Conservation (phyloP, 345 rosid species). For the Citrus australasica region DNA sequence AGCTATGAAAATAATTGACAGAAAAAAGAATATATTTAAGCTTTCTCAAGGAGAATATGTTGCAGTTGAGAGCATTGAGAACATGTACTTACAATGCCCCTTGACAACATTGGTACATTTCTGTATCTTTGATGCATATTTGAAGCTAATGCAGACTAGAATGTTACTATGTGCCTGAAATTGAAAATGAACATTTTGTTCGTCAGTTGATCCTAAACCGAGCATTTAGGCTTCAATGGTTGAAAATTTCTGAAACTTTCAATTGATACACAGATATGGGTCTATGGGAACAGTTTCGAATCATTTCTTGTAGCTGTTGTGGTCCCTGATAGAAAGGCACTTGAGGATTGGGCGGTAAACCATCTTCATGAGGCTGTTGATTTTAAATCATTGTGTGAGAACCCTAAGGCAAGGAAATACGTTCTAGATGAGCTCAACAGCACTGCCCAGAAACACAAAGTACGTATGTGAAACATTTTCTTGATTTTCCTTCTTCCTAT, state of each 20-base stretch:
- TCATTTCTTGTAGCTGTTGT: constrained; percentile 86
- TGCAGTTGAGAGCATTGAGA: constrained; percentile 85
- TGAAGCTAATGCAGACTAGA: not conserved
- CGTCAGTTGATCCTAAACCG: not conserved
- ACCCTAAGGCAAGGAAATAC: constrained; percentile 62
- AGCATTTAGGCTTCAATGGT: not conserved
- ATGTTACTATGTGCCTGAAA: not conserved
- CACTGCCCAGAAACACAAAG: constrained; percentile 60
- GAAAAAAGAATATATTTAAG: constrained; percentile 94
- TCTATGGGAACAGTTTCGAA: constrained; percentile 93
- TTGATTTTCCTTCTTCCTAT: not conserved
- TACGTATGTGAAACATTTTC: constrained; percentile 42
- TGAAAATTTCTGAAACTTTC: not conserved
- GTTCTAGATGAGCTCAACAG: constrained; percentile 77
- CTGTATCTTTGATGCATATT: not conserved
- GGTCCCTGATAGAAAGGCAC: constrained; percentile 67
- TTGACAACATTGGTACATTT: constrained; percentile 59
- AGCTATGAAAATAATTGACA: constrained; percentile 84
- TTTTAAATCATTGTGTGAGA: constrained; percentile 64
- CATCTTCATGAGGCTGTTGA: constrained; percentile 39
- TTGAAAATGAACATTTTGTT: not conserved
- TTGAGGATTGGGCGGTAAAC: constrained; percentile 75
- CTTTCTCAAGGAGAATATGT: constrained; percentile 95
- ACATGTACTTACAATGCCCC: constrained; percentile 68
- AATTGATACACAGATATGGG: constrained; percentile 61